Conservation (phyloP, 352 stramenopile species). For the Globisporangium barbulae region DNA sequence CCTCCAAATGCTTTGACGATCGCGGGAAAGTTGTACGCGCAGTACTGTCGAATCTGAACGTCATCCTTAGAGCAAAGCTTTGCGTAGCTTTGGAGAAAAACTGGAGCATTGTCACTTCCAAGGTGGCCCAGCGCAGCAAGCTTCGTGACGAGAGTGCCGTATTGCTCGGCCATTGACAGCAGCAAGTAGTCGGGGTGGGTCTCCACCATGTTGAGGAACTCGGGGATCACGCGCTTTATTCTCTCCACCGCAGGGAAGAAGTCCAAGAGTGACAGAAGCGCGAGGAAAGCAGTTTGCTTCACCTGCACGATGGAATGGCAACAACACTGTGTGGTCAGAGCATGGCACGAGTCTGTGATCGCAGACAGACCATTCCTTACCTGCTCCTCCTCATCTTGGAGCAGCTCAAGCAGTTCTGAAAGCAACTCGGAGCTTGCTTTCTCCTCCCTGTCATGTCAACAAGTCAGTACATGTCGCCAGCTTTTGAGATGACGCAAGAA, state of each 20-base stretch:
- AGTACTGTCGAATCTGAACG: conserved; percentile 52
- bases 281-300: conserved; percentile 72
- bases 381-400: conserved; percentile 84
- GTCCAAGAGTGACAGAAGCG: conserved; percentile 68
- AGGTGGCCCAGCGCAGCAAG: conserved; percentile 57
- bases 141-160: conserved; percentile 62
- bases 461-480: background rate
- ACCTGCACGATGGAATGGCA: conserved; percentile 30
- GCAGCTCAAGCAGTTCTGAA: conserved; percentile 65
- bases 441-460: conserved; percentile 35
- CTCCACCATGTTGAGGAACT: conserved; percentile 56
- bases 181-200: conserved; percentile 61
- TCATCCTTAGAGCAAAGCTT: conserved; percentile 61
- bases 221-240: conserved; percentile 60
- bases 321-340: background rate
- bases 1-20: conserved; percentile 69
- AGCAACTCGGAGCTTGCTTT: conserved; percentile 65
- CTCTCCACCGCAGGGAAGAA: conserved; percentile 61
- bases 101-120: conserved; percentile 38
- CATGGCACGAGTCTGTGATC: background rate
- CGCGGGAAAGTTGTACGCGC: conserved; percentile 79
- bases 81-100: conserved; percentile 60
- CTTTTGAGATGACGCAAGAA: background rate
- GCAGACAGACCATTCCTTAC: conserved; percentile 16
- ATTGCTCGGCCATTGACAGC: conserved; percentile 44